Evolutionary conservation across 1,139 yeast genomes (phyloP).

Genomic region (Eremothecium sinecaudum): DNA sequence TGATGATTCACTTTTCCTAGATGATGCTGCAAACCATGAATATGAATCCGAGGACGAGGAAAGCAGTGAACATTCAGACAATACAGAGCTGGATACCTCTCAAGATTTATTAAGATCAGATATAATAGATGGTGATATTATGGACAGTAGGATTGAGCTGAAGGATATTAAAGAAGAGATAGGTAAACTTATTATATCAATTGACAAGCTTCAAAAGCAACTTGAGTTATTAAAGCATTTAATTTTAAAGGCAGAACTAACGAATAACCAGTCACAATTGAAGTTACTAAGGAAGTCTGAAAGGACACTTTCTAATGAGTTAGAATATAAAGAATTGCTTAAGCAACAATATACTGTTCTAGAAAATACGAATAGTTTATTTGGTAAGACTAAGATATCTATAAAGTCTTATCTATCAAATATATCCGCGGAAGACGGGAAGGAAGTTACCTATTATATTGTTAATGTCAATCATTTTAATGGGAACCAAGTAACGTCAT

Average conservation of each 20-base stretch:
- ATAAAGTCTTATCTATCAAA: slow-evolving; percentile 62
- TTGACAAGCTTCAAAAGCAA: slow-evolving; percentile 57
- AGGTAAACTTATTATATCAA: slow-evolving; percentile 41
- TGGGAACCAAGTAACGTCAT: slow-evolving; percentile 53
- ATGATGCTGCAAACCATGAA: slow-evolving; percentile 7
- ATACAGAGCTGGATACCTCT: slow-evolving; percentile 2
- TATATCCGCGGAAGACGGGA: slow-evolving; percentile 40
- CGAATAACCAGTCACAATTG: slow-evolving; percentile 62
- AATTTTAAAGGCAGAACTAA: slow-evolving; percentile 69
- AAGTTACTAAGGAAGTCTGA: slow-evolving; percentile 60
- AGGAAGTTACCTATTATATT: slow-evolving; percentile 58
- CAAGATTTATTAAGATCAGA: slow-evolving; percentile 13
- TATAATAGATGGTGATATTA: slow-evolving; percentile 10
- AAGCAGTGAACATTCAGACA: slow-evolving; percentile 8
- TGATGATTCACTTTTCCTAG: slow-evolving; percentile 19
- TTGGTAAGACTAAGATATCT: slow-evolving; percentile 53
- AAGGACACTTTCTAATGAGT: slow-evolving; percentile 56
- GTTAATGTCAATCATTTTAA: slow-evolving; percentile 59
- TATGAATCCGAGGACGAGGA: slow-evolving; percentile 8
- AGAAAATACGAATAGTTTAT: slow-evolving; percentile 71
- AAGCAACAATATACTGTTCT: slow-evolving; percentile 76
- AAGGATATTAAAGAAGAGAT: slow-evolving; percentile 9
- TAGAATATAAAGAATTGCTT: slow-evolving; percentile 60
- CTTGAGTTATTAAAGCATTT: slow-evolving; percentile 55
- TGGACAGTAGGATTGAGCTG: slow-evolving; percentile 2